Conservation (phyloP, 805 yeast genomes). For the baker's yeast (Saccharomyces cerevisiae) region DNA sequence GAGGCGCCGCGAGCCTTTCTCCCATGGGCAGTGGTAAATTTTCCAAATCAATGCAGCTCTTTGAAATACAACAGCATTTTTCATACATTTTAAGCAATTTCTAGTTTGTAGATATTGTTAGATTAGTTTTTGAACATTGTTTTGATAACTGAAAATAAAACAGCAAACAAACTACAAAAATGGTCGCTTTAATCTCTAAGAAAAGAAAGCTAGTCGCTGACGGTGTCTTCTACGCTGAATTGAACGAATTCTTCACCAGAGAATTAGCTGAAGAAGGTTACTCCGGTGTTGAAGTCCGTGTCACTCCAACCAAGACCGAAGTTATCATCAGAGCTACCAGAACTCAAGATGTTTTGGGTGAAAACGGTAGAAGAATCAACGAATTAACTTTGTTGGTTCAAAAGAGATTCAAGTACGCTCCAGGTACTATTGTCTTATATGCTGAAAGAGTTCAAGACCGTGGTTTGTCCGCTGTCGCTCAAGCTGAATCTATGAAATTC, state of each 20-base stretch:
- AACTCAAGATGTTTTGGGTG: constrained; percentile 98
- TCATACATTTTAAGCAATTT: neutral
- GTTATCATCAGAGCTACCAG: constrained; percentile 97
- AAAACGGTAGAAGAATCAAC: constrained; percentile 99
- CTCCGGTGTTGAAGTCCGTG: constrained; percentile 99
- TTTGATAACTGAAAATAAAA: neutral
- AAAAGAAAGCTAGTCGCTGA: constrained; percentile 99
- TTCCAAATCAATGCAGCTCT: neutral
- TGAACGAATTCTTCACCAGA: constrained; percentile 99
- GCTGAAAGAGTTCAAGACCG: constrained; percentile 99
- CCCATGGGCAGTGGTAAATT: neutral
- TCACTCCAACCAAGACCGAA: constrained; percentile 96
- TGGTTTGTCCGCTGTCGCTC: constrained; percentile 99
- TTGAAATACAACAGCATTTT: neutral
- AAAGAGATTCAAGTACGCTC: constrained; percentile 96
- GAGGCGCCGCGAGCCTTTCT: neutral
- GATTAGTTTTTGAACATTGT: neutral
- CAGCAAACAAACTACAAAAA: constrained; percentile 14
- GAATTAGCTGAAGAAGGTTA: constrained; percentile 99
- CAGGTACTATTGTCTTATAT: constrained; percentile 87
- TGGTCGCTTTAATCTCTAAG: constrained; percentile 67
- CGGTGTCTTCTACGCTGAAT: constrained; percentile 99
- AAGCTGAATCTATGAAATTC: constrained; percentile 98
- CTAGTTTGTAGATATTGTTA: neutral
- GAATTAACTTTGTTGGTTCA: constrained; percentile 95